Base-by-base conservation (phyloP, 2,329 filamentous ascomycete species). In the Thelonectria rubi region DNA sequence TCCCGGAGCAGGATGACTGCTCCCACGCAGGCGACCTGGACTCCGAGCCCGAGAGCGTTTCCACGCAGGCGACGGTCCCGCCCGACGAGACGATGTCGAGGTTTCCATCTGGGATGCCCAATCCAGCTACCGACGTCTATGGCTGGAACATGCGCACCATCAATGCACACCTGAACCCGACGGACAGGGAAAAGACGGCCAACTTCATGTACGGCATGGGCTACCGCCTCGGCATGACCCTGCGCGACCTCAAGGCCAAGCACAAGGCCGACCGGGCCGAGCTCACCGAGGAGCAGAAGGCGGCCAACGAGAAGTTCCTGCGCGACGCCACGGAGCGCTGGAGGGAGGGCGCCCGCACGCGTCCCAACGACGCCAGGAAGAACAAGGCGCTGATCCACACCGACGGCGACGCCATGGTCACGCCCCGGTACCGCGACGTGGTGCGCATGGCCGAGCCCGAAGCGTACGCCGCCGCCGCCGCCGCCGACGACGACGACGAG, bases 161-260 rank as follows among this genome's bases (percentile, higher is more conserved):
- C 49, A 26, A 18, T 3, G 45, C 43, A 5, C 45, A 8, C 21
- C n/a, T 26, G 14, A 11, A 40, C 17, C 5, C 15, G 17, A 17
- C n/a, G 9, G 12, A 18, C 6, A 32, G 63, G 42, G 9, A 21
- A 12, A 65, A 52, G 43, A 69, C 63, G 1, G 30, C 53, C 4
- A 55, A 61, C 34, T 67, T 74, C 17, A 73, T 69, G 24, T 42
- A 50, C 15, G 64, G 75, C 21, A 66, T 80, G 18, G 77, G 74
- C 20, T 80, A 74, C 62, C 78, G 80, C 40, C 73, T 81, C 59
- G 80, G 80, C 24, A 65, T 68, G 46, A 79, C 77, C 5, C 63
- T 76, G 20, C 55, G 45, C 5, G 46, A 58, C 5, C 63, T 74
- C 4, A 55, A 50, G 18, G 24, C 12, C 3, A 47, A 56, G 40